Base-by-base conservation (phyloP, 2,329 filamentous ascomycete species). In the Hymenoscyphus fraxineus region DNA sequence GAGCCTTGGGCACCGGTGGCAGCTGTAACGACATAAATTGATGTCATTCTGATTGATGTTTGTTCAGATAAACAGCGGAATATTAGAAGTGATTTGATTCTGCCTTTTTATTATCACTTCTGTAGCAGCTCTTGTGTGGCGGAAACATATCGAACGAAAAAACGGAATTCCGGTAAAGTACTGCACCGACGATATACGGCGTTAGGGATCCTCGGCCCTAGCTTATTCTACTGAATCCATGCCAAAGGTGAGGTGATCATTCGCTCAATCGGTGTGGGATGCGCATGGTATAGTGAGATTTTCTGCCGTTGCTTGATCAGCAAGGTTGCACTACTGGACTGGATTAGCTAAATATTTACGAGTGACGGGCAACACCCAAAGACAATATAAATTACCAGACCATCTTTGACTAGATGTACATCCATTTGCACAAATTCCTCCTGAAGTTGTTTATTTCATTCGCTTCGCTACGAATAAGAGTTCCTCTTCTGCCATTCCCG, bases 1-100 rank as follows among this genome's bases (percentile, higher is more conserved):
- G 38, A n/a, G 27, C 60, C 51, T 32, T 62, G 60, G 12, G 35
- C n/a, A 13, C 40, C 41, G 7, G 60, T 57, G 4, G 60, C 47
- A 10, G 22, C 31, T 19, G 60, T 62, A 13, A 62, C 51, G 38
- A 62, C 22, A 16, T 54, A 54, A 10, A 44, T 38, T 47, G 38
- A 16, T 4, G 39, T 6, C 58, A 59, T 59, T 4, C 13, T 54
- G 19, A 27, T 13, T 15, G 19, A 10, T 1, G 16, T 19, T 27
- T 54, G 47, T 54, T 3, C n/a, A 10, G 12, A 54, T 19, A 27
- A 54, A 6, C 6, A 51, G 44, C 9, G 9, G 35, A 35, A 27
- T 51, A 19, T n/a, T 22, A 19, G 10, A 7, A 22, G n/a, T 51
- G 44, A 51, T 54, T 5, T 22, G 19, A 54, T 27, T 35, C 35